A percentile compares a stretch with the other conserved stretches of the same genome.
phyloP scores from a whole-genome alignment of 2,329 filamentous ascomycete genomes.

The Apiospora koreana region DNA sequence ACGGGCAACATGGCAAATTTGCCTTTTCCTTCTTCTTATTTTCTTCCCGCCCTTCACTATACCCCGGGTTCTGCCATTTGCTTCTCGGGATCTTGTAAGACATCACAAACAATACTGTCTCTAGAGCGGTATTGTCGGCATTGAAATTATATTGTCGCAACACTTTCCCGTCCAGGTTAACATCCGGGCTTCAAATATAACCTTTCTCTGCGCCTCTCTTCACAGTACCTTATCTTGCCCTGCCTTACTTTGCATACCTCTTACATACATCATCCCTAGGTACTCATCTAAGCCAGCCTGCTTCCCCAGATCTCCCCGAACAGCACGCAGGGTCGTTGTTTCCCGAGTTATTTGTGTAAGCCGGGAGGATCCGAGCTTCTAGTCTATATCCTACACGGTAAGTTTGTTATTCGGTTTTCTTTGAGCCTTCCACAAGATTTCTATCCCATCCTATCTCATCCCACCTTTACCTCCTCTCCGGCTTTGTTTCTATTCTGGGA shows the following conservation, averaged over 20 bases:
- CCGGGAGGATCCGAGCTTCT: constrained; percentile 2
- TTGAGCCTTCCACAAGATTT: not conserved
- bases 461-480: not conserved
- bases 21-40: not conserved
- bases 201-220: not conserved
- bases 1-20: not conserved
- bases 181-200: not conserved
- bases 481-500: not conserved
- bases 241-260: not conserved
- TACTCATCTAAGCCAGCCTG: not conserved
- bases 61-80: too few relatives aligned
- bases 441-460: not conserved
- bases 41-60: not conserved
- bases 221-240: not conserved
- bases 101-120: constrained; percentile 3
- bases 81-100: not conserved
- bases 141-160: not conserved
- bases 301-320: not conserved
- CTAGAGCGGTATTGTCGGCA: not conserved
- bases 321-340: not conserved
- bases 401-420: not conserved
- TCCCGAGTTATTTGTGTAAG: not conserved
- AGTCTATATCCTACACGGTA: not conserved
- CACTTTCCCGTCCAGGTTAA: not conserved
- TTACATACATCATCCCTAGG: not conserved